Percentiles rank a stretch among this genome's conserved stretches.
Conservation (phyloP, 192 early-diverging fungal species). For the Coemansia sp. region DNA sequence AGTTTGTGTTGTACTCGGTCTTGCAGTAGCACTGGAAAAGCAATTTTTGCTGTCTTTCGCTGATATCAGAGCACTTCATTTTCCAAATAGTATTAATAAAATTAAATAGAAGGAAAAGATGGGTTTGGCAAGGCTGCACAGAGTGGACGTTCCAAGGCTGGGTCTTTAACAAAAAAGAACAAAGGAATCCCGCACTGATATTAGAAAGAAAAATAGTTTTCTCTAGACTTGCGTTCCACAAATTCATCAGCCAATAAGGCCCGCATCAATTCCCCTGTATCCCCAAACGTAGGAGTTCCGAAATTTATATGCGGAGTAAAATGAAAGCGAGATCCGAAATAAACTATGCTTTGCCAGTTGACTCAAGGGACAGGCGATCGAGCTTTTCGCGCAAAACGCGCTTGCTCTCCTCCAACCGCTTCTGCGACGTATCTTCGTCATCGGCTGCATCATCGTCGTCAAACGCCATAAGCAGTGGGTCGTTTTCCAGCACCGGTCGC, state of each 20-base stretch:
- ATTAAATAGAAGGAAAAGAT: not conserved
- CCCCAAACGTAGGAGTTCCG: no score
- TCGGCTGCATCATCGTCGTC: constrained; percentile 54
- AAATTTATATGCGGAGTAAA: no score
- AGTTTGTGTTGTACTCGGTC: constrained; percentile 48
- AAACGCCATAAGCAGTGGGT: constrained; percentile 78
- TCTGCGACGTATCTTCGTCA: constrained; percentile 37
- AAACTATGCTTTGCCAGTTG: not conserved
- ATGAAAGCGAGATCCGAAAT: no score
- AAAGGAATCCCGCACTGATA: not conserved
- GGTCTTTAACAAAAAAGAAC: constrained; percentile 4
- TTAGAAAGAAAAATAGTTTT: no score
- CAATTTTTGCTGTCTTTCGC: constrained; percentile 31
- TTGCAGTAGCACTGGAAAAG: constrained; percentile 54
- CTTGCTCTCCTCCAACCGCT: constrained; percentile 40
- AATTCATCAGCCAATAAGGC: no score
- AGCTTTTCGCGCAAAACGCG: constrained; percentile 34
- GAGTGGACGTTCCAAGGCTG: not conserved
- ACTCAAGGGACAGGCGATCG: constrained; percentile 18
- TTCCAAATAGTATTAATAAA: not conserved
- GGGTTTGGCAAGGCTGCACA: not conserved
- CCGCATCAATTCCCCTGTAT: no score
- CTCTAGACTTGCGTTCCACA: no score
- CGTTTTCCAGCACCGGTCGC: constrained; percentile 80
- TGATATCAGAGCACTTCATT: constrained; percentile 47